Evolutionary conservation across 2,329 filamentous ascomycete species (phyloP), one percentile per base, ranked within the genome.

Genomic region (Exophiala aquamarina): DNA sequence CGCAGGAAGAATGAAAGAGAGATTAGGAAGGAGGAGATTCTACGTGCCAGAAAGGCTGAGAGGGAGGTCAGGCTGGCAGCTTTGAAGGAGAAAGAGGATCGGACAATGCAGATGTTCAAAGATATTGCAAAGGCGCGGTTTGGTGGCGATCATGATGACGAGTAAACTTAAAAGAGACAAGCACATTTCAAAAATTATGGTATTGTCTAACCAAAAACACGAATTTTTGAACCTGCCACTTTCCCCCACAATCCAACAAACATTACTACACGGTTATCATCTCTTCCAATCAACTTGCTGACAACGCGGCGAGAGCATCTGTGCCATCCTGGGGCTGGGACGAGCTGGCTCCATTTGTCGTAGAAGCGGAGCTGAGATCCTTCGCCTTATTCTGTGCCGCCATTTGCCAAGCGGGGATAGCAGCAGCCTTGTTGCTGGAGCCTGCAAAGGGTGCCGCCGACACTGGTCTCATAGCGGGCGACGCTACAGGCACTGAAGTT

Each of bases 1-100:
- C 72, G 79, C 58, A 84, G 84, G 69, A 94, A 92, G 76, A 89
- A 83, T 58, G 90, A 95, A 67, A 69, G 91, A 42, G 89, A 96
- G 74, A 70, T 93, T 13, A 70, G 89, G 49, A 78, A 87, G 60
- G 91, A 96, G 67, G 91, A 95, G 69, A 77, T 89, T 47, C 70
- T 86, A 52, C 71, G 89, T 61, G 89, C 89, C 9, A 81, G 82
- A 62, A 76, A 77, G 50, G 89, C 83, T 37, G 91, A 96, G 74
- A 76, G 90, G 58, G 89, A 95, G 63, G 87, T 90, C 71, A 78
- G 83, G 59, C 63, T 91, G 41, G 74, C 77, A 59, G 82, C 79
- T 56, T 84, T 88, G 66, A 77, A 80, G 61, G 79, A 81, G 60
- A 87, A 89, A 66, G 92, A 97, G 69, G 84, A 90, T 54, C 82